These are phyloP conservation scores for Pleurotus pulmonarius DNA, from an alignment of 768 basidiomycete species.

Conservation along the genomic window DNA sequence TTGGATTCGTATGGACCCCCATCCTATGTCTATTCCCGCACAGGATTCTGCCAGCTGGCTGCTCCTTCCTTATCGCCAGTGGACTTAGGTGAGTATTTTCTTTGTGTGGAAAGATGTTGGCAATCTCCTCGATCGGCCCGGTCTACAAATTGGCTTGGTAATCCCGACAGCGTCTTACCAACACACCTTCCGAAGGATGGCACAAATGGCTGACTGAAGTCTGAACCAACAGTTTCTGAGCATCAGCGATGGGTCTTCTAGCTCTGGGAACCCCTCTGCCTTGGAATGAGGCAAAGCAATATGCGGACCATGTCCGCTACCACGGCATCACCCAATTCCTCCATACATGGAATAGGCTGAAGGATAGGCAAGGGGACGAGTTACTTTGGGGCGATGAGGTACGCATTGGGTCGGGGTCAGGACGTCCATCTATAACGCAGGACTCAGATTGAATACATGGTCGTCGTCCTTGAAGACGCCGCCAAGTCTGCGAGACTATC, in stretches of 20 bases:
- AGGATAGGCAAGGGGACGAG: slow-evolving; percentile 87
- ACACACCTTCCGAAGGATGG: neutral
- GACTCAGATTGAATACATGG: slow-evolving; percentile 91
- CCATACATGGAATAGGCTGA: slow-evolving; percentile 88
- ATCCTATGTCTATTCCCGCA: neutral
- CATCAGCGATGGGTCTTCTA: slow-evolving; percentile 76
- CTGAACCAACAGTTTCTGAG: neutral
- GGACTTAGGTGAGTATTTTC: neutral
- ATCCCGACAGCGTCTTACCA: slow-evolving; percentile 7
- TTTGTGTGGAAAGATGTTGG: neutral
- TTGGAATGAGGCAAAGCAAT: slow-evolving; percentile 86
- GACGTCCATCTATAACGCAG: slow-evolving; percentile 10
- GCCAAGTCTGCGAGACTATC: slow-evolving; percentile 83
- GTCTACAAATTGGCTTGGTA: slow-evolving; percentile 2
- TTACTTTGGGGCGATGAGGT: slow-evolving; percentile 99
- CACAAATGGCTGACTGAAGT: slow-evolving; percentile 1
- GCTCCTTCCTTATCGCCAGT: neutral
- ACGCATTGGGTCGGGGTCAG: slow-evolving; percentile 12
- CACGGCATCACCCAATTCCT: slow-evolving; percentile 97
- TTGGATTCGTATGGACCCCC: neutral
- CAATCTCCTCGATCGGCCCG: neutral
- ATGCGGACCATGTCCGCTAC: slow-evolving; percentile 83
- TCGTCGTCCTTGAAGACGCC: slow-evolving; percentile 78
- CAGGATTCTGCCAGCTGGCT: neutral
- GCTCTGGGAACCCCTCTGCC: slow-evolving; percentile 88